These are phyloP conservation scores for Plasmodium vinckei DNA, from an alignment of 169 alveolate genomes.

Conservation along the genomic window DNA sequence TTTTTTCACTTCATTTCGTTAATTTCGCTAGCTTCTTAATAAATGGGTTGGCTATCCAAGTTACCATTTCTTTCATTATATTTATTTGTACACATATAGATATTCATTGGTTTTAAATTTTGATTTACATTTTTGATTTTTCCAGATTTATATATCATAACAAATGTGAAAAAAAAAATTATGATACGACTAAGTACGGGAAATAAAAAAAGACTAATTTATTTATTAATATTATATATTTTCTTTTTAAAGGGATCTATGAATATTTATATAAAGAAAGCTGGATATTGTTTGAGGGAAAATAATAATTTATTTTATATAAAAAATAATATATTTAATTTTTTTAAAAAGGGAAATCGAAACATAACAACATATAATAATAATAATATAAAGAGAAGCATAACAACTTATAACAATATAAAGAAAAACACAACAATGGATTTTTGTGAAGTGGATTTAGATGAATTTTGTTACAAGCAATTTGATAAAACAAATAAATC, in stretches of 20 bases:
- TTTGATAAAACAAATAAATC: constrained; percentile 78
- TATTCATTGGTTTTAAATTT: no score
- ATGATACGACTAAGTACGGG: no score
- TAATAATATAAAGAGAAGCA: no score
- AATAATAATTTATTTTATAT: neutral
- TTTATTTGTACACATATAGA: no score
- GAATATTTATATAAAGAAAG: constrained; percentile 15
- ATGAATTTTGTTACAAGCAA: constrained; percentile 84
- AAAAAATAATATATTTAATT: neutral
- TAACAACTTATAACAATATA: no score
- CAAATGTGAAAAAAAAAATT: no score
- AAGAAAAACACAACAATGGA: constrained; percentile 9
- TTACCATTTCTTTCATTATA: no score
- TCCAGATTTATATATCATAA: no score
- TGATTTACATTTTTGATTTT: no score
- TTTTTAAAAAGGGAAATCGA: constrained; percentile 17
- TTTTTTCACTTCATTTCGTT: no score
- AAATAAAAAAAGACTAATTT: neutral
- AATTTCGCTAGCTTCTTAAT: no score
- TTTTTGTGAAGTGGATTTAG: constrained; percentile 72
- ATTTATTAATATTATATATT: neutral
- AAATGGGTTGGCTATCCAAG: no score
- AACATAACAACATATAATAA: neutral
- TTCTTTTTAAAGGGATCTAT: neutral
- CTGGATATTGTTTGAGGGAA: neutral